These are phyloP conservation scores for Aspergillus flavus DNA, from an alignment of 2,329 filamentous ascomycete species.

Conservation along the genomic window DNA sequence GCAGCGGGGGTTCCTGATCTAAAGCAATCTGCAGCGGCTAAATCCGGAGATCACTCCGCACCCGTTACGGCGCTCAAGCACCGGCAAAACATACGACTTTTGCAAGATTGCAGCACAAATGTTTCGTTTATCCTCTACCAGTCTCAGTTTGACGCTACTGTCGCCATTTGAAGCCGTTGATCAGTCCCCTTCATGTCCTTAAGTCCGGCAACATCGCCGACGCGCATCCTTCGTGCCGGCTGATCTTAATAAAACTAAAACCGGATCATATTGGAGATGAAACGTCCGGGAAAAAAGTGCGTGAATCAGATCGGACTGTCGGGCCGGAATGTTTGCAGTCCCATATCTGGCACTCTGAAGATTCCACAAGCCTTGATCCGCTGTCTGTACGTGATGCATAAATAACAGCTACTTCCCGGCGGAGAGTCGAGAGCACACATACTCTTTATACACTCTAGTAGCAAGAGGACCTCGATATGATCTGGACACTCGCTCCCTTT, in stretches of 20 bases:
- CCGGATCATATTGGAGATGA: conserved; percentile 1
- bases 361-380: neutral
- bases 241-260: conserved; percentile 2
- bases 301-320: neutral
- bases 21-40: neutral
- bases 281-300: neutral
- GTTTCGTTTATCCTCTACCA: neutral
- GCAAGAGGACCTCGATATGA: conserved; percentile 16
- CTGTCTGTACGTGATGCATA: neutral
- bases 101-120: neutral
- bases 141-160: neutral
- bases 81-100: neutral
- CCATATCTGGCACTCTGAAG: neutral
- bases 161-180: neutral
- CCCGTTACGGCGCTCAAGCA: neutral
- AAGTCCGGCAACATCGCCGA: neutral
- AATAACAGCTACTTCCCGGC: neutral
- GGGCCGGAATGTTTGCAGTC: neutral
- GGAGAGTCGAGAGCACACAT: neutral
- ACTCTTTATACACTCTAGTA: neutral
- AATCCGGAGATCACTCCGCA: neutral
- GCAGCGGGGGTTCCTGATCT: neutral
- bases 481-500: conserved; percentile 13
- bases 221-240: neutral
- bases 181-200: neutral